Evolutionary conservation across 495 filamentous ascomycete genomes (phyloP).

Genomic region (Clohesyomyces aquaticus): DNA sequence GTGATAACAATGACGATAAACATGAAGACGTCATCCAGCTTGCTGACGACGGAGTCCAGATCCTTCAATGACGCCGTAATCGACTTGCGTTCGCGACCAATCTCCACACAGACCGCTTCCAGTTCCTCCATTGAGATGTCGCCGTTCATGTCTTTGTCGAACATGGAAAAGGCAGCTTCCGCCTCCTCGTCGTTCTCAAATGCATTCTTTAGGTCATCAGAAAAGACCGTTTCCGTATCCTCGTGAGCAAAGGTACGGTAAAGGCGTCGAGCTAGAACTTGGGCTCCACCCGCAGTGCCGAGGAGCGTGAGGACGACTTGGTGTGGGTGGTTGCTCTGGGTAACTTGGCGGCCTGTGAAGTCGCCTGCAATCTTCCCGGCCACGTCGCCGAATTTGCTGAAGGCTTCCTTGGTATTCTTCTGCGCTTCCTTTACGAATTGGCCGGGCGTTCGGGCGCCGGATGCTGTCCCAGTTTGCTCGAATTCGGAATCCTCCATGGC

Average conservation of each 20-base stretch:
- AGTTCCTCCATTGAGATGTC: slow-evolving; percentile 96
- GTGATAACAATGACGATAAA: slow-evolving; percentile 81
- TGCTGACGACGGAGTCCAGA: slow-evolving; percentile 90
- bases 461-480: slow-evolving; percentile 53
- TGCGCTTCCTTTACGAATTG: slow-evolving; percentile 64
- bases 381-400: slow-evolving; percentile 82
- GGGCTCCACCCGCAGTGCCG: slow-evolving; percentile 70
- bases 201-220: slow-evolving; percentile 75
- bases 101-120: slow-evolving; percentile 90
- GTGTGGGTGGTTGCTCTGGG: slow-evolving; percentile 76
- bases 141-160: slow-evolving; percentile 95
- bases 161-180: slow-evolving; percentile 88
- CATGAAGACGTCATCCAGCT: slow-evolving; percentile 84
- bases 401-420: slow-evolving; percentile 69
- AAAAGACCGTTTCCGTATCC: slow-evolving; percentile 72
- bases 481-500: slow-evolving; percentile 73
- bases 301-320: slow-evolving; percentile 80
- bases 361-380: slow-evolving; percentile 92
- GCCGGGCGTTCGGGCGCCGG: slow-evolving; percentile 72
- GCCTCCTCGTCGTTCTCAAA: slow-evolving; percentile 88
- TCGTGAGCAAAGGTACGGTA: slow-evolving; percentile 84
- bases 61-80: slow-evolving; percentile 95
- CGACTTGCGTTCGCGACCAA: slow-evolving; percentile 91
- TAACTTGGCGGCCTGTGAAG: slow-evolving; percentile 81
- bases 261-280: slow-evolving; percentile 87